phyloP scores from a whole-genome alignment of 1,284 basidiomycete genomes.

The Peniophora sp. region DNA sequence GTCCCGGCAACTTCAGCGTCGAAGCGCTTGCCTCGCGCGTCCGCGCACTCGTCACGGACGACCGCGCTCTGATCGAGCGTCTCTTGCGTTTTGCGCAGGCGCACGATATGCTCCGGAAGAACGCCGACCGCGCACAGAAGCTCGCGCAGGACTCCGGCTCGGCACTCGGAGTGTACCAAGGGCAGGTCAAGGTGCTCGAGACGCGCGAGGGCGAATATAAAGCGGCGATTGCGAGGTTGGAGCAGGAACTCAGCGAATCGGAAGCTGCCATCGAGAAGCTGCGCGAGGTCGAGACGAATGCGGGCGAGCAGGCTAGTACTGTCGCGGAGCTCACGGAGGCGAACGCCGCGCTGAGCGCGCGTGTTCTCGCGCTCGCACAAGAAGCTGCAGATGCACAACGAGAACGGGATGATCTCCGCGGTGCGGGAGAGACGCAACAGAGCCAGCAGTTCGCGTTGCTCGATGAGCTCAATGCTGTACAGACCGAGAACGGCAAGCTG shows the following conservation, averaged over 20 bases:
- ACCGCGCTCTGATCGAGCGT: slow-evolving; percentile 75
- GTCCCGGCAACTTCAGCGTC: slow-evolving; percentile 40
- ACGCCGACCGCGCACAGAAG: slow-evolving; percentile 84
- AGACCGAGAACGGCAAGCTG: slow-evolving; percentile 65
- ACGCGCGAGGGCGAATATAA: slow-evolving; percentile 55
- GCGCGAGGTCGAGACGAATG: slow-evolving; percentile 55
- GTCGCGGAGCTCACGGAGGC: slow-evolving; percentile 55
- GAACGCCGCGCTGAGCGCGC: slow-evolving; percentile 30
- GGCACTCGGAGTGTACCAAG: slow-evolving; percentile 82
- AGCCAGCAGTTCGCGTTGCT: slow-evolving; percentile 63
- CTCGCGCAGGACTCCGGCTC: slow-evolving; percentile 73
- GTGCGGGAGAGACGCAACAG: slow-evolving; percentile 23
- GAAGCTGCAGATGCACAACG: slow-evolving; percentile 42
- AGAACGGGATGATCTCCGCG: slow-evolving; percentile 33
- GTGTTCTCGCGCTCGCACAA: slow-evolving; percentile 11
- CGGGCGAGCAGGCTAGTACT: slow-evolving; percentile 65
- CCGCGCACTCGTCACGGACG: slow-evolving; percentile 72
- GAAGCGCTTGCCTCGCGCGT: slow-evolving; percentile 73
- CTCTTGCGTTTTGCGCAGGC: slow-evolving; percentile 78
- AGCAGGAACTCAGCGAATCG: slow-evolving; percentile 61
- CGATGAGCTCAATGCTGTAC: slow-evolving; percentile 72
- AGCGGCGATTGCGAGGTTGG: slow-evolving; percentile 44
- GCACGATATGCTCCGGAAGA: slow-evolving; percentile 82
- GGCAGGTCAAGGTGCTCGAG: slow-evolving; percentile 74
- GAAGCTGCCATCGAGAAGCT: slow-evolving; percentile 56